phyloP scores from a whole-genome alignment of 306 rosid genomes.

The Rubus idaeus region DNA sequence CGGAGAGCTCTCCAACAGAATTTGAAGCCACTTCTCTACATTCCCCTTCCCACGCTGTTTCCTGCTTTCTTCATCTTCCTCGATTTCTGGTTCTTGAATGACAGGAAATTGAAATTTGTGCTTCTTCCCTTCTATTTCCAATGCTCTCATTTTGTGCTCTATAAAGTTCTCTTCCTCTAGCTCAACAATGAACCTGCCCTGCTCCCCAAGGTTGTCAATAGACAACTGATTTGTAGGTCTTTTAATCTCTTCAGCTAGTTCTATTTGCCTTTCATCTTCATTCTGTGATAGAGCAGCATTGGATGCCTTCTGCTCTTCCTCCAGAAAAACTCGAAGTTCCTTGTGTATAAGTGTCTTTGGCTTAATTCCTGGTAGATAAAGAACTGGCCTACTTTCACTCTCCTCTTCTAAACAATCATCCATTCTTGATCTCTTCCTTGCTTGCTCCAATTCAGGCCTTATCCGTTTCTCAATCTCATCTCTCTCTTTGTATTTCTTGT shows the following conservation, averaged over 20 bases:
- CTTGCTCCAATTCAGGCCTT: constrained; percentile 74
- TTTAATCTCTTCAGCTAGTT: constrained; percentile 36
- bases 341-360: constrained; percentile 68
- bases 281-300: constrained; percentile 48
- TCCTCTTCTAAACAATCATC: constrained; percentile 56
- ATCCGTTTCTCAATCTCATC: constrained; percentile 82
- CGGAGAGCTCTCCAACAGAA: constrained; percentile 65
- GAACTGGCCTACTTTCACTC: constrained; percentile 41
- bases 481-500: constrained; percentile 63
- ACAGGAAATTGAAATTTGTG: constrained; percentile 35
- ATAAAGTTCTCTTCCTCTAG: constrained; percentile 49
- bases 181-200: constrained; percentile 37
- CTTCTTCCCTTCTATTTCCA: constrained; percentile 50
- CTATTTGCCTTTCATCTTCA: constrained; percentile 44
- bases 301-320: constrained; percentile 81
- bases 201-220: constrained; percentile 43
- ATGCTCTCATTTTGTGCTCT: constrained; percentile 45
- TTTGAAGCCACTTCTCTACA: constrained; percentile 91
- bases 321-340: constrained; percentile 80
- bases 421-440: constrained; percentile 83
- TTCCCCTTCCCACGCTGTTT: constrained; percentile 85
- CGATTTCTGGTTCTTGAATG: constrained; percentile 41
- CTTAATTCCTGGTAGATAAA: constrained; percentile 53
- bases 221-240: constrained; percentile 22
- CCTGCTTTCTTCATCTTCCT: constrained; percentile 84